Evolutionary conservation across 2,329 filamentous ascomycete genomes (phyloP).

Genomic region (Exophiala calicioides): DNA sequence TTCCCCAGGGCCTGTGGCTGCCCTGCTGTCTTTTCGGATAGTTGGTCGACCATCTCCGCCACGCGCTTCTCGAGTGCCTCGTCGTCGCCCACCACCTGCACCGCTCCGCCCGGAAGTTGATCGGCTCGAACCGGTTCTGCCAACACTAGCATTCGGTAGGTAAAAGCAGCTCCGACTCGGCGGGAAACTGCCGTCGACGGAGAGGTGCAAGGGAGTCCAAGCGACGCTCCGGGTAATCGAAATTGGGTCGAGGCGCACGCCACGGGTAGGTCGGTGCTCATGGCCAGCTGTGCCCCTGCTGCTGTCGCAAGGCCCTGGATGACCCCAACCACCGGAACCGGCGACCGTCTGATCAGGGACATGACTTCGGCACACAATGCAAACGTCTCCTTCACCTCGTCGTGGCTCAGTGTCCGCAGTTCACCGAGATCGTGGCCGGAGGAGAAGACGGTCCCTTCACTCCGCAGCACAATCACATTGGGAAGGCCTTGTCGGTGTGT

Average conservation of each 20-base stretch:
- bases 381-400: conserved; percentile 32
- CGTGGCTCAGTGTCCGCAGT: conserved; percentile 25
- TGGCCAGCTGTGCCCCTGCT: conserved; percentile 28
- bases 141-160: conserved; percentile 30
- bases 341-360: conserved; percentile 29
- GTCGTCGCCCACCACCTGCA: conserved; percentile 26
- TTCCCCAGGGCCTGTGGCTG: conserved; percentile 31
- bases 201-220: conserved; percentile 31
- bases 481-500: conserved; percentile 27
- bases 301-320: conserved; percentile 31
- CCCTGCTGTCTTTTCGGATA: conserved; percentile 23
- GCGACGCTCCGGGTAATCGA: conserved; percentile 28
- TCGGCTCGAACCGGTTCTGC: conserved; percentile 28
- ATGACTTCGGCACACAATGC: conserved; percentile 31
- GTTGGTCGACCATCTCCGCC: conserved; percentile 20
- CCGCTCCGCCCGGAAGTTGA: conserved; percentile 26
- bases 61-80: conserved; percentile 26
- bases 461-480: conserved; percentile 29
- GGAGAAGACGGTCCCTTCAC: conserved; percentile 30
- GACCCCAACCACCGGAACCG: conserved; percentile 29
- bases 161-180: conserved; percentile 28
- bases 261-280: conserved; percentile 30
- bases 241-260: conserved; percentile 27
- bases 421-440: conserved; percentile 30
- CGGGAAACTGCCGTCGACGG: conserved; percentile 28